Evolutionary conservation across 2,329 filamentous ascomycete genomes (phyloP).

Genomic region (Ceratocystis papillata): DNA sequence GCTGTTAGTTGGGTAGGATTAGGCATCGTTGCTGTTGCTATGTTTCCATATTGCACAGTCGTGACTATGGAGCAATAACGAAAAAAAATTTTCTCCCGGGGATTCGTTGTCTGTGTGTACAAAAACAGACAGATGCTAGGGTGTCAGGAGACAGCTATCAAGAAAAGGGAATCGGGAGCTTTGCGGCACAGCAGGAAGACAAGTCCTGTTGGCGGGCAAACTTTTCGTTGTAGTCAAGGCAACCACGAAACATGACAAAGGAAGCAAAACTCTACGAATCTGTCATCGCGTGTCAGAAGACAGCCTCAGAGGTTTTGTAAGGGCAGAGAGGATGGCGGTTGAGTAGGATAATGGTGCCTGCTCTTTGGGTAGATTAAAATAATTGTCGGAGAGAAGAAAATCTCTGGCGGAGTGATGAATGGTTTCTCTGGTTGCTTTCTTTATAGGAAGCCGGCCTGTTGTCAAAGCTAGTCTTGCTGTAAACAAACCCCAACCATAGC

Average conservation of each 20-base stretch:
- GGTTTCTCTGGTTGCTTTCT: not conserved
- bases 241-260: not conserved
- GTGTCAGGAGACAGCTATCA: slow-evolving; percentile 4
- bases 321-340: not conserved
- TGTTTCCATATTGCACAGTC: no score
- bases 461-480: not conserved
- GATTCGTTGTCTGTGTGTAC: not conserved
- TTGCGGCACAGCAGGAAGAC: not conserved
- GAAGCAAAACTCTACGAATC: not conserved
- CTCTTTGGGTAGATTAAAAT: no score
- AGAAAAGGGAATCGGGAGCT: not conserved
- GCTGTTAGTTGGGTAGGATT: no score
- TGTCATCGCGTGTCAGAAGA: not conserved
- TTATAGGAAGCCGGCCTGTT: not conserved
- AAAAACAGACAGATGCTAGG: not conserved
- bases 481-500: not conserved
- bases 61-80: no score
- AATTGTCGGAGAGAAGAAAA: no score
- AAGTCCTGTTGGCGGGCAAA: not conserved
- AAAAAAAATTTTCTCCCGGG: not conserved
- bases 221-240: not conserved
- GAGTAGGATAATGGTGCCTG: no score
- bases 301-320: not conserved
- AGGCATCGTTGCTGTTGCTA: no score
- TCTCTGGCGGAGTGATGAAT: not conserved